Evolutionary conservation across 2,329 filamentous ascomycete genomes (phyloP).

Genomic region (Apiospora koreana): DNA sequence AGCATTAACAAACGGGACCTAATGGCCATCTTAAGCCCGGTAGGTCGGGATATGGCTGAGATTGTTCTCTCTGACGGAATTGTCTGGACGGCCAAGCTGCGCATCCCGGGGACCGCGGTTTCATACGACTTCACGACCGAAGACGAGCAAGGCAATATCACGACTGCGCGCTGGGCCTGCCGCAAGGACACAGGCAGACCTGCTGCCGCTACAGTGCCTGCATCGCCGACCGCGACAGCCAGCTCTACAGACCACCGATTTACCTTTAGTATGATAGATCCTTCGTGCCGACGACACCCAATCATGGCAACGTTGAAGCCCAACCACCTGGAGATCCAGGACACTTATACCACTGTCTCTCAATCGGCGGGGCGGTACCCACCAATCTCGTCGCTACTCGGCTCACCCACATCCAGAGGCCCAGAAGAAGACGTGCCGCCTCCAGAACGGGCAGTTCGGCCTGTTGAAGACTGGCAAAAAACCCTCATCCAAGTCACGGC

Average conservation of each 20-base stretch:
- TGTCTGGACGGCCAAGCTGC: constrained; percentile 56
- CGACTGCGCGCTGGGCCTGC: constrained; percentile 71
- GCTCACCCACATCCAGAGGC: constrained; percentile 10
- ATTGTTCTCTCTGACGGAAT: constrained; percentile 67
- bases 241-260: constrained; percentile 53
- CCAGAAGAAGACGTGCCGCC: constrained; percentile 15
- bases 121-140: constrained; percentile 67
- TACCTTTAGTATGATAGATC: constrained; percentile 76
- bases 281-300: constrained; percentile 69
- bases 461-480: constrained; percentile 46
- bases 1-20: constrained; percentile 47
- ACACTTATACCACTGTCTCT: constrained; percentile 63
- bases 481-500: constrained; percentile 53
- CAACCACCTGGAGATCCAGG: constrained; percentile 66
- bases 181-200: constrained; percentile 34
- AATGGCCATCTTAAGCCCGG: constrained; percentile 68
- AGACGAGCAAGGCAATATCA: constrained; percentile 57
- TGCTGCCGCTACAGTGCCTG: not conserved
- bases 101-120: constrained; percentile 44
- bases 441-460: constrained; percentile 34
- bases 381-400: constrained; percentile 36
- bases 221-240: constrained; percentile 20
- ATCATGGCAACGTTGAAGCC: constrained; percentile 70
- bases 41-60: constrained; percentile 59
- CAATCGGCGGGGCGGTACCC: constrained; percentile 50